phyloP scores from a whole-genome alignment of 2,329 filamentous ascomycete species.

The Cladobotryum protrusum region DNA sequence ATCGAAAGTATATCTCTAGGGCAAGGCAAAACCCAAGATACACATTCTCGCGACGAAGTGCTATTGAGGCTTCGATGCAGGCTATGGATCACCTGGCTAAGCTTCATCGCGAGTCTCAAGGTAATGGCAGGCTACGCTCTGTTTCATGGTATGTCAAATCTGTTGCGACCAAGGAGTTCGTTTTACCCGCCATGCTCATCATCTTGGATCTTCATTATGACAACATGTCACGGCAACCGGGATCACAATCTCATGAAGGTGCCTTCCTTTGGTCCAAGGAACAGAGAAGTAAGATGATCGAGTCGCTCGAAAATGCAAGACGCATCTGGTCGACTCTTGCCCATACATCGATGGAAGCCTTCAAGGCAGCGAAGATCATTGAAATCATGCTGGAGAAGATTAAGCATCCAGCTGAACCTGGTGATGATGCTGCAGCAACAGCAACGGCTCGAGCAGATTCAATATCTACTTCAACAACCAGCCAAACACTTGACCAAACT shows the following conservation, averaged over 20 bases:
- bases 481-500: conserved; percentile 32
- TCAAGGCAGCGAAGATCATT: conserved; percentile 77
- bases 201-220: conserved; percentile 75
- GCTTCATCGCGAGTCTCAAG: conserved; percentile 67
- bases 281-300: conserved; percentile 68
- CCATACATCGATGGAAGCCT: conserved; percentile 79
- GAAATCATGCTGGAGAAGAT: conserved; percentile 80
- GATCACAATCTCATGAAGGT: conserved; percentile 35
- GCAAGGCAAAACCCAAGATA: conserved; percentile 76
- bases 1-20: conserved; percentile 77
- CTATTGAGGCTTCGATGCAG: conserved; percentile 80
- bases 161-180: conserved; percentile 76
- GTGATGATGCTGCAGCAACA: conserved; percentile 9
- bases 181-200: conserved; percentile 79
- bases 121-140: conserved; percentile 62
- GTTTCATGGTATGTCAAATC: conserved; percentile 76
- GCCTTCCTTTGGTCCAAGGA: conserved; percentile 50
- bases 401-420: conserved; percentile 25
- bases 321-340: conserved; percentile 75
- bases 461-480: conserved; percentile 29
- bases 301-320: conserved; percentile 63
- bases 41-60: conserved; percentile 73
- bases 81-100: conserved; percentile 72
- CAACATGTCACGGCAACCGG: conserved; percentile 40
- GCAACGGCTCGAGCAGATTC: conserved; percentile 16